Conservation (phyloP, 768 basidiomycete genomes). For the Polyporus arcularius region DNA sequence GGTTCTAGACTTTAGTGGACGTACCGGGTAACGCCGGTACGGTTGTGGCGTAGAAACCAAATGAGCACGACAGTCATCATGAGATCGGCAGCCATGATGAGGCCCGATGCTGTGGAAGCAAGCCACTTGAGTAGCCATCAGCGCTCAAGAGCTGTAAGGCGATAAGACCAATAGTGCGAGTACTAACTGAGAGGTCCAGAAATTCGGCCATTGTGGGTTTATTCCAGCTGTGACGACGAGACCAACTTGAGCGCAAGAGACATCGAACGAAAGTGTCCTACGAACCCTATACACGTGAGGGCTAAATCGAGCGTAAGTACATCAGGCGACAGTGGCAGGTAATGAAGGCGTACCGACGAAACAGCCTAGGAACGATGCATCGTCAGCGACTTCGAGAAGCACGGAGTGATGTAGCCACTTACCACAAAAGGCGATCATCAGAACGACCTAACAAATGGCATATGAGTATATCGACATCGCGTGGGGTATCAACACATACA, state of each 20-base stretch:
- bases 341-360: background rate
- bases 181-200: background rate
- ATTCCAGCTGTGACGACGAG: background rate
- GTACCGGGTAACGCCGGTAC: conserved; percentile 4
- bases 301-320: background rate
- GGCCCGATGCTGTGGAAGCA: background rate
- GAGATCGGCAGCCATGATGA: conserved; percentile 5
- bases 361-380: background rate
- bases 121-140: background rate
- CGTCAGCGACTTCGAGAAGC: background rate
- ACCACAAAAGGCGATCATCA: background rate
- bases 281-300: background rate
- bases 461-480: background rate
- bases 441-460: background rate
- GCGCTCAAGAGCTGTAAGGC: too few relatives aligned
- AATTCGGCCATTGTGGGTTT: background rate
- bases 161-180: too few relatives aligned
- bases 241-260: too few relatives aligned
- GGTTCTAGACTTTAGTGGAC: background rate
- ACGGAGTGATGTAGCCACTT: background rate
- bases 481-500: background rate
- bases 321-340: background rate
- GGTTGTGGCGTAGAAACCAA: background rate
- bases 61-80: conserved; percentile 9
- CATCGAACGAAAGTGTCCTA: background rate